phyloP scores from a whole-genome alignment of 2,329 filamentous ascomycete genomes.

The Chaetomium sp. region DNA sequence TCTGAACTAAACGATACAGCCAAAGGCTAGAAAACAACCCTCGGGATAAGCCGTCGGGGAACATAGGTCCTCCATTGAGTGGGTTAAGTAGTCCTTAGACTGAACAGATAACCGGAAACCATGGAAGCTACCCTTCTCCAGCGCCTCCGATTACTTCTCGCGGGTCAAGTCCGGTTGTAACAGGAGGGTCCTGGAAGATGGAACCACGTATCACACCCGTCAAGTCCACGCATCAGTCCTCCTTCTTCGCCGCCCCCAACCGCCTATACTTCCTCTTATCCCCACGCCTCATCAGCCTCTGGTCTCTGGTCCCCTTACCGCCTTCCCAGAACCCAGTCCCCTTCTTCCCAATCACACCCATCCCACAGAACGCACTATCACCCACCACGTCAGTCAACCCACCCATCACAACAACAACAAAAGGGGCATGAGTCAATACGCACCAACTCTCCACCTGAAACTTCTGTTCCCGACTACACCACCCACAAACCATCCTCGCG shows the following conservation, averaged over 20 bases:
- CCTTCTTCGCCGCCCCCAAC: conserved; percentile 49
- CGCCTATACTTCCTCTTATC: conserved; percentile 74
- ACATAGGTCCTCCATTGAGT: no score
- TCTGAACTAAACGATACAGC: no score
- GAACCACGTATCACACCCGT: neutral
- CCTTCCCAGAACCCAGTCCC: conserved; percentile 82
- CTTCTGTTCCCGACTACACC: conserved; percentile 78
- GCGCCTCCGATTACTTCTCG: no score
- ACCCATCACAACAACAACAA: neutral
- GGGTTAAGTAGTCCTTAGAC: no score
- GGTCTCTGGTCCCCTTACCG: conserved; percentile 77
- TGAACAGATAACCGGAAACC: no score
- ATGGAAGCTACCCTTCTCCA: neutral
- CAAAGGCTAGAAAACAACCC: no score
- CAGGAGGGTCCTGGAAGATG: neutral
- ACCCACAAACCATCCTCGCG: conserved; percentile 80
- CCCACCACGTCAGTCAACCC: neutral
- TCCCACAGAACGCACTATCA: conserved; percentile 62
- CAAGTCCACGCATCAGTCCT: conserved; percentile 9
- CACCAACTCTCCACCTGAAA: conserved; percentile 73
- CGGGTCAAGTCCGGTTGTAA: neutral
- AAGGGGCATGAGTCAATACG: neutral
- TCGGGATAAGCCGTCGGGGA: no score
- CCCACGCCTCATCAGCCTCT: conserved; percentile 70
- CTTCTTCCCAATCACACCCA: conserved; percentile 66